Percentiles rank a stretch among this genome's conserved stretches.
Evolutionary conservation across 2,329 filamentous ascomycete species (phyloP).

Genomic region (Calonectria hawksworthii): DNA sequence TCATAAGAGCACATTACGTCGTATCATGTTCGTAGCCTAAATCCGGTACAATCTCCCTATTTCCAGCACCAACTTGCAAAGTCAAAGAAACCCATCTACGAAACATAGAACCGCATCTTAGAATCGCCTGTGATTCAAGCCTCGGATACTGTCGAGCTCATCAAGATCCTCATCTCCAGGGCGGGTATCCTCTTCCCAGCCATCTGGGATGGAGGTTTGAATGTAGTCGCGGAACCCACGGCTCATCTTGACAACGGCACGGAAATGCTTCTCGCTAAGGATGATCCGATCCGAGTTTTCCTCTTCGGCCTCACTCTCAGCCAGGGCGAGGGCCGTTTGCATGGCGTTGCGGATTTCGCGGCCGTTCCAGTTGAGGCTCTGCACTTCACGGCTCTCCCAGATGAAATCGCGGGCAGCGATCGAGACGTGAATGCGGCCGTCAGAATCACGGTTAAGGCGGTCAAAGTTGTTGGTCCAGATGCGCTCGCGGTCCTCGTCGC

Average conservation of each 20-base stretch:
- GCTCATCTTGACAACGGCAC: constrained; percentile 54
- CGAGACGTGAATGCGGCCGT: constrained; percentile 53
- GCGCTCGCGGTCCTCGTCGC: constrained; percentile 57
- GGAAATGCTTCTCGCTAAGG: constrained; percentile 50
- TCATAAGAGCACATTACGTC: not conserved
- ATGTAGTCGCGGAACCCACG: constrained; percentile 52
- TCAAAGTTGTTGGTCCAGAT: constrained; percentile 64
- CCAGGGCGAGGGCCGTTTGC: constrained; percentile 60
- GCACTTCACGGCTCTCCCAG: constrained; percentile 54
- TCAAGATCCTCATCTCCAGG: constrained; percentile 35
- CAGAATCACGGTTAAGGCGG: constrained; percentile 58
- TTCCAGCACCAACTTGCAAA: not conserved
- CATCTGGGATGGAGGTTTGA: constrained; percentile 38
- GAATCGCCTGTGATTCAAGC: not conserved
- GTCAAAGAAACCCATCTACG: not conserved
- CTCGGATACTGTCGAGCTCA: constrained; percentile 16
- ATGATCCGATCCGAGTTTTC: constrained; percentile 48
- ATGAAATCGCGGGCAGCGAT: constrained; percentile 57
- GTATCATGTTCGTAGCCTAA: not conserved
- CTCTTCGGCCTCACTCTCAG: constrained; percentile 57
- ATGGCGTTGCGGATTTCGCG: constrained; percentile 59
- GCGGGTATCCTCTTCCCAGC: constrained; percentile 36
- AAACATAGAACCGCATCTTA: not conserved
- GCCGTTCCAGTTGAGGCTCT: constrained; percentile 57
- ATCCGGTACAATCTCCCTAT: not conserved